Conservation (phyloP, 2,329 filamentous ascomycete genomes). For the Chrysosporium queenslandicum region DNA sequence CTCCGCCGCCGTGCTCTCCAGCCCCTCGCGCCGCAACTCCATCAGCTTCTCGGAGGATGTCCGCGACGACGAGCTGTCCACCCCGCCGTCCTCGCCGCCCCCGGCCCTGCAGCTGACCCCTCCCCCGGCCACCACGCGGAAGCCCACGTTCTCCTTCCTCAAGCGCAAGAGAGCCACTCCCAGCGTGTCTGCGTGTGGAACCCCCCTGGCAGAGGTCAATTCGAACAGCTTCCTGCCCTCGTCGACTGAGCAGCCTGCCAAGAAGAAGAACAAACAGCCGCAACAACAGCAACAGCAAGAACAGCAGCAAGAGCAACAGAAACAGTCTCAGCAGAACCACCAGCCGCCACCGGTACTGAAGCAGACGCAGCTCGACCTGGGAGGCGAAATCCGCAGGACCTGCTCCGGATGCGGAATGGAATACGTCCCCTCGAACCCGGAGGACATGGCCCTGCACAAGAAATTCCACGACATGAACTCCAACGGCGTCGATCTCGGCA, state of each 20-base stretch:
- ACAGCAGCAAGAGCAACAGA: slow-evolving; percentile 4
- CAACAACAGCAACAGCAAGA: slow-evolving; percentile 13
- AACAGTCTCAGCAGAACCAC: slow-evolving; percentile 16
- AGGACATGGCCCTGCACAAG: slow-evolving; percentile 53
- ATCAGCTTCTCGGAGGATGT: slow-evolving; percentile 36
- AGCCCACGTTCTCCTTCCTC: slow-evolving; percentile 44
- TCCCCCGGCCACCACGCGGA: slow-evolving; percentile 36
- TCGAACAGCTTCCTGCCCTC: slow-evolving; percentile 36
- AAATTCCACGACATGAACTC: slow-evolving; percentile 55
- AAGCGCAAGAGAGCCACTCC: slow-evolving; percentile 33
- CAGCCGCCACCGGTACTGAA: slow-evolving; percentile 36
- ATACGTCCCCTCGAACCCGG: slow-evolving; percentile 51
- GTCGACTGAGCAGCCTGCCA: slow-evolving; percentile 28
- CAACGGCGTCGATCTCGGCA: slow-evolving; percentile 52
- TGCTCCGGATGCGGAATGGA: slow-evolving; percentile 57
- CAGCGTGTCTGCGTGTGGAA: slow-evolving; percentile 6
- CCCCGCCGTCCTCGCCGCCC: slow-evolving; percentile 44
- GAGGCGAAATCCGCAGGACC: slow-evolving; percentile 45
- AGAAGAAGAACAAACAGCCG: slow-evolving; percentile 21
- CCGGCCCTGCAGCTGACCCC: slow-evolving; percentile 30
- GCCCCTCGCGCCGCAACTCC: slow-evolving; percentile 40
- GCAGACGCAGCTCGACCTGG: slow-evolving; percentile 54
- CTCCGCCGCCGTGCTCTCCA: slow-evolving; percentile 37
- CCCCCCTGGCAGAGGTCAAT: slow-evolving; percentile 36
- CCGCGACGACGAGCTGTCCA: slow-evolving; percentile 30